Evolutionary conservation across 768 basidiomycete species (phyloP), one percentile per base, ranked within the genome.

Genomic region (Kwoniella bestiolae): DNA sequence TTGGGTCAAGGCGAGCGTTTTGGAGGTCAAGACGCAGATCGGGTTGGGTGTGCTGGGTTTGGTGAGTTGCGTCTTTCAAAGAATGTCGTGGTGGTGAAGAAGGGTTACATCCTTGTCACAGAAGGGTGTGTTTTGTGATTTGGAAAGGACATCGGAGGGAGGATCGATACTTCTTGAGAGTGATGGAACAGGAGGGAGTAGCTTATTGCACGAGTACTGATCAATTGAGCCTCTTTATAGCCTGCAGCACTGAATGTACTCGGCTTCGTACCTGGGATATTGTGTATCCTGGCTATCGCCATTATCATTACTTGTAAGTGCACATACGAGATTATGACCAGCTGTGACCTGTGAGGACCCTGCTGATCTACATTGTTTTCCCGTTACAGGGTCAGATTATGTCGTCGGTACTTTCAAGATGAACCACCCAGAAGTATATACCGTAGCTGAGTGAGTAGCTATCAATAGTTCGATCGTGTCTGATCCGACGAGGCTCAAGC

Each of bases 361-460:
- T 5, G 18, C 28, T 45, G 5, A 23, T 4, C 14, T 25, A 18
- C 8, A 38, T 23, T 28, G 38, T 16, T 23, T n/a, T 44, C 12
- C 28, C 31, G 47, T 18, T 32, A 18, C 46, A 74, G 69, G 71
- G 70, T 60, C 68, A 7, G 70, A 70, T 56, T 69, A 63, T 32
- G 66, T 75, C 9, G 62, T 75, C 21, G 73, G 73, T 18, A 34
- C 55, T 23, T 78, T 78, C 74, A 75, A 76, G 67, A 50, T 68
- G 29, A 65, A 67, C 25, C 77, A 78, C 50, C 76, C 77, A 5
- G 71, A 75, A 56, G 67, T 74, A 23, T 74, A 69, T 63, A 63
- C 68, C 14, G 47, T 72, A 21, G 61, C 58, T 2, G 75, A 70
- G 51, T 35, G 14, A 62, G 60, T 38, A 18, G 38, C n/a, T n/a